These are phyloP conservation scores for Acanthamoeba divionensis DNA, from an alignment of 208 protist species.

Conservation along the genomic window DNA sequence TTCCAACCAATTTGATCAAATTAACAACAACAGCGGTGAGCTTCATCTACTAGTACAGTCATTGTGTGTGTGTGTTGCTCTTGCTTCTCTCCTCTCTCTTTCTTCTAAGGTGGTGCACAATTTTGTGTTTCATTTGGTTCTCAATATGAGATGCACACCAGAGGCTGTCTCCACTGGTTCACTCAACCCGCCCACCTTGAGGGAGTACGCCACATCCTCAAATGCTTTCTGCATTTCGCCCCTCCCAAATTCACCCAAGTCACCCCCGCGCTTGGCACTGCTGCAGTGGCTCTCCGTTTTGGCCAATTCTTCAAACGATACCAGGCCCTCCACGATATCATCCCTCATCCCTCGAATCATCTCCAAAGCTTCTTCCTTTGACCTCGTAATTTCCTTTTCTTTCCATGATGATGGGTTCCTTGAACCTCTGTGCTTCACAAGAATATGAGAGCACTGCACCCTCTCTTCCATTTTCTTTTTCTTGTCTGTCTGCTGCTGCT, in stretches of 20 bases:
- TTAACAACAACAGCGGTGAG: too few relatives aligned
- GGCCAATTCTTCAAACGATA: conserved; percentile 63
- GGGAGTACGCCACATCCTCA: conserved; percentile 60
- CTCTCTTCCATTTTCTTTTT: too few relatives aligned
- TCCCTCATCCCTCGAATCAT: conserved; percentile 56
- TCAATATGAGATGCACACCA: not conserved
- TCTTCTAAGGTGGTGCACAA: too few relatives aligned
- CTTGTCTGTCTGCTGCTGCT: too few relatives aligned
- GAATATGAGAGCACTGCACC: conserved; percentile 62
- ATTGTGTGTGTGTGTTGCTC: too few relatives aligned
- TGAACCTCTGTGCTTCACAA: conserved; percentile 70
- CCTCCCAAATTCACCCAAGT: conserved; percentile 65
- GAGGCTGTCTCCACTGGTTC: not conserved
- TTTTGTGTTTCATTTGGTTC: not conserved
- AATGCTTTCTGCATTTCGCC: conserved; percentile 77
- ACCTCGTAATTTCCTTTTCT: conserved; percentile 64
- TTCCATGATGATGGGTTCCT: conserved; percentile 66
- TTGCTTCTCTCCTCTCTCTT: too few relatives aligned
- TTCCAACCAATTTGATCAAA: too few relatives aligned
- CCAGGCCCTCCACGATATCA: conserved; percentile 51
- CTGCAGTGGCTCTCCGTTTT: conserved; percentile 62
- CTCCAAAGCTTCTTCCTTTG: conserved; percentile 69
- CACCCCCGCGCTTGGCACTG: conserved; percentile 61
- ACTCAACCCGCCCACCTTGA: conserved; percentile 62
- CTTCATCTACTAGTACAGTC: too few relatives aligned